Evolutionary conservation across 345 rosid species (phyloP).

Genomic region (Murraya koenigii): DNA sequence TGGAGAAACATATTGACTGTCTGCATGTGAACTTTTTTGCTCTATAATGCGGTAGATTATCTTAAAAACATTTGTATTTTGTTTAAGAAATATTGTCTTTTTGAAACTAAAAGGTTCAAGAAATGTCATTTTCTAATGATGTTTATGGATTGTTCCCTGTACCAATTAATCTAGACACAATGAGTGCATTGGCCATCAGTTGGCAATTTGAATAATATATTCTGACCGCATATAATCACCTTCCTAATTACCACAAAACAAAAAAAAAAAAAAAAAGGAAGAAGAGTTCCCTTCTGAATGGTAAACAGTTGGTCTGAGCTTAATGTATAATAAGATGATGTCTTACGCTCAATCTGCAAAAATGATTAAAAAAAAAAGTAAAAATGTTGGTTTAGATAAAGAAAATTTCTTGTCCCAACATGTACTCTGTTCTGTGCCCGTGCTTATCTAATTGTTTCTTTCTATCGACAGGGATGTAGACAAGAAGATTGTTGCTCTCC

Average conservation of each 20-base stretch:
- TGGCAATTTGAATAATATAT: neutral
- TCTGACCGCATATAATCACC: neutral
- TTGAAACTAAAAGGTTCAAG: neutral
- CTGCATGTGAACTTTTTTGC: neutral
- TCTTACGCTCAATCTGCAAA: neutral
- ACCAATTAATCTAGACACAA: neutral
- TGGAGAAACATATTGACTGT: neutral
- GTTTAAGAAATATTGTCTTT: neutral
- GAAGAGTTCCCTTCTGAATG: neutral
- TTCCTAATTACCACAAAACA: neutral
- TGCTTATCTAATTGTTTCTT: constrained; percentile 8
- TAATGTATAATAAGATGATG: neutral
- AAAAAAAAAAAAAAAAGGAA: no score
- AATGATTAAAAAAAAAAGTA: no score
- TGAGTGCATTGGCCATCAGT: neutral
- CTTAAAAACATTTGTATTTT: neutral
- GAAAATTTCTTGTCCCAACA: neutral
- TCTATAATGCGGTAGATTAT: neutral
- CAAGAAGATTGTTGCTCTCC: constrained; percentile 69
- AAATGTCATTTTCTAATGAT: neutral
- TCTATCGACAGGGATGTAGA: constrained; percentile 69
- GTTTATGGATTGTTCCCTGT: neutral
- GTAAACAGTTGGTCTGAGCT: neutral
- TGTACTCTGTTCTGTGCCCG: neutral
- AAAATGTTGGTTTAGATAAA: neutral